Evolutionary conservation across 495 filamentous ascomycete species (phyloP).

Genomic region (Hypoxylon lienhwacheense): DNA sequence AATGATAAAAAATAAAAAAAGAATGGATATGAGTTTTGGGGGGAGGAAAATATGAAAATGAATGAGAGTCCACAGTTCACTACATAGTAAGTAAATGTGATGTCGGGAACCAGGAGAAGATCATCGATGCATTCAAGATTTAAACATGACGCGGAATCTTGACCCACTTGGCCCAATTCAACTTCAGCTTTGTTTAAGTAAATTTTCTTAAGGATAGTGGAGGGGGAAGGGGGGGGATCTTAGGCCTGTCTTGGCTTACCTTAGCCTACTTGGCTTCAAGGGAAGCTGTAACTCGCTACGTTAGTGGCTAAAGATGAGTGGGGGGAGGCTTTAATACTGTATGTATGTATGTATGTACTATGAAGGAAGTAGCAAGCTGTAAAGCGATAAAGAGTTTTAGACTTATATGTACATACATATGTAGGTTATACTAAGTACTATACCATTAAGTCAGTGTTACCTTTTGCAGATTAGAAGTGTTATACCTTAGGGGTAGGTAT

Average conservation of each 20-base stretch:
- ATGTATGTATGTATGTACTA: background rate
- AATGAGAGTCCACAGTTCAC: no score
- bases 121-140: slow-evolving; percentile 37
- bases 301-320: slow-evolving; percentile 18
- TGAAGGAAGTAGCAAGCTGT: background rate
- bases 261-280: slow-evolving; percentile 21
- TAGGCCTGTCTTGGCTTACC: slow-evolving; percentile 7
- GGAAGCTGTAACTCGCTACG: slow-evolving; percentile 9
- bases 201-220: slow-evolving; percentile 32
- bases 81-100: no score
- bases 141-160: slow-evolving; percentile 26
- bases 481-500: no score
- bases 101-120: slow-evolving; percentile 28
- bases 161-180: slow-evolving; percentile 19
- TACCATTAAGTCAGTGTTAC: no score
- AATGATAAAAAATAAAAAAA: slow-evolving; percentile 6
- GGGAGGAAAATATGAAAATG: no score
- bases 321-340: slow-evolving; percentile 11
- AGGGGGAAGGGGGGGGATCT: background rate
- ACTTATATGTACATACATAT: no score
- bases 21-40: slow-evolving; percentile 14
- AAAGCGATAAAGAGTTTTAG: slow-evolving; percentile 2
- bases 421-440: no score
- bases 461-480: no score
- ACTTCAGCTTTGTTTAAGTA: slow-evolving; percentile 30